Base-by-base conservation (phyloP, 306 rosid species). In the Corylus heterophylla region DNA sequence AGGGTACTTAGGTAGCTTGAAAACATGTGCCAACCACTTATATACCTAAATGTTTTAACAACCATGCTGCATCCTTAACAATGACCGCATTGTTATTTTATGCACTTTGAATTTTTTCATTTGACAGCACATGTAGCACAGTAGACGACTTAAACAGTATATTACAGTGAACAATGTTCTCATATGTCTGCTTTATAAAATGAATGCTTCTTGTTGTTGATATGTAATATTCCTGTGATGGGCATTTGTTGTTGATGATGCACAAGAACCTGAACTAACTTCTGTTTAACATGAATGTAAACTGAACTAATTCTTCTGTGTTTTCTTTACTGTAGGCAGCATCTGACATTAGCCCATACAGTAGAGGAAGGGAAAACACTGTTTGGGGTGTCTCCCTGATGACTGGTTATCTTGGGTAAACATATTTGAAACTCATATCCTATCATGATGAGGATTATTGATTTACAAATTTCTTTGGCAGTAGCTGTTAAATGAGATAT, bases 331-430 rank as follows among this genome's bases (percentile, higher is more conserved):
- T 90, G 85, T 86, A 95, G 98, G 98, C 94, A 84, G 97, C 91
- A 85, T 31, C 92, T 39, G 98, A 91, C 54, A 14, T 89, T 71
- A 90, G 85, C 81, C 97, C 98, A 68, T 93, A 87, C 77, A 84
- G 89, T 79, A 84, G 88, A 80, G 98, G 97, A 89, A 90, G 99
- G 84, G 99, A 95, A 90, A 95, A 92, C 87, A 95, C 99, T 31
- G 85, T 87, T 44, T 95, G 99, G 99, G 98, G 98, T 0, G 80
- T 92, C 82, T 88, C 94, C 29, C 85, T 95, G 63, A 95, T 95
- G 99, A 8, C 86, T 79, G 98, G 96, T 82, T 95, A 95, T 88
- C 99, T 95, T 61, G 99, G 99, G 98, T 95, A 93, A 93, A 83
- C 75, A 48, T 68, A 74, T 31, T 14, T 82, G 74, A 42, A 82